Evolutionary conservation across 345 rosid genomes (phyloP), one percentile per base, ranked within the genome.

Genomic region (Nasturtium officinale): DNA sequence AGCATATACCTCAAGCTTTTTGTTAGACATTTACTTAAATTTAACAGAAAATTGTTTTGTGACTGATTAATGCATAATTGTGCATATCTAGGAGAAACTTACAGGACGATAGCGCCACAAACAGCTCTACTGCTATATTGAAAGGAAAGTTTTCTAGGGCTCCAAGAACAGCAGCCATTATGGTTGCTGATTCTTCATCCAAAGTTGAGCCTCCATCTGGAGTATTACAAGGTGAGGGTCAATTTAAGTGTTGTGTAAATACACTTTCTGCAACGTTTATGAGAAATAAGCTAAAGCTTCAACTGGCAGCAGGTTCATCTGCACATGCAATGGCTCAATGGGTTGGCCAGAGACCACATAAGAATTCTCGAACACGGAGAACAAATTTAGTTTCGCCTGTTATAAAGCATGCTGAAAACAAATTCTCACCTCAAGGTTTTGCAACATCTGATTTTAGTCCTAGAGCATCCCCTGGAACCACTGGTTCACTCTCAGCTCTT

Each of bases 281-380:
- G 73, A 74, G 80, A 53, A 82, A 78, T 76, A 78, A 77, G 78
- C 75, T 81, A 78, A 86, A 72, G 66, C 78, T 74, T 74, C 75
- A 76, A 17, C 42, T 70, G 42, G 66, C 87, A 68, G 59, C 86
- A 47, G 82, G 85, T 78, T 85, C 96, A 42, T 78, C 97, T 78
- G 83, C 92, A 50, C 90, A 79, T 68, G 82, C 93, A 26, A 90
- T 90, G 87, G 86, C 96, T 58, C 89, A 90, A 60, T 95, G 99
- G 98, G 94, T 74, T 63, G 92, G 97, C 78, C 98, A 89, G 85
- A 94, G 97, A 73, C 92, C 86, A 21, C 89, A 85, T 64, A 95
- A 95, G 73, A 91, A 81, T 69, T 88, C 94, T 23, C 96, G 98
- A 30, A 81, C 90, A 33, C 84, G 96, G 83, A 90, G 99, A 78